Percentiles rank a stretch among this genome's conserved stretches.
Conservation (phyloP, 805 yeast genomes). For the Metschnikowia shivogae region DNA sequence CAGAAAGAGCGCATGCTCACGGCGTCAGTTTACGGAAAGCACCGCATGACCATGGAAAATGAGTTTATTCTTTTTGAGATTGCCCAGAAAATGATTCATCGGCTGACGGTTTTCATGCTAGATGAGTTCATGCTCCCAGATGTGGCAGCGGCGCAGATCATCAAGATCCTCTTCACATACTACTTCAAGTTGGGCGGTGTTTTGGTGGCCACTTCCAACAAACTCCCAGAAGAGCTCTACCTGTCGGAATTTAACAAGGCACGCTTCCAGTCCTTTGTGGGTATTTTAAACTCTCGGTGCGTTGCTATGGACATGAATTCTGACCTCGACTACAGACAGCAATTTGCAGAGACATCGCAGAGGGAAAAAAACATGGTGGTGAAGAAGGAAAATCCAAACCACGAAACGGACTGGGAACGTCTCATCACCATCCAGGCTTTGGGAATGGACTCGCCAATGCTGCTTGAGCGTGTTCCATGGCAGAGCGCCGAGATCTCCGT, state of each 20-base stretch:
- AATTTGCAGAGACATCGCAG: slow-evolving; percentile 20
- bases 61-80: slow-evolving; percentile 64
- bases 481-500: slow-evolving; percentile 38
- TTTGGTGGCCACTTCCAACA: slow-evolving; percentile 67
- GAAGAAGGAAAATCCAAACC: slow-evolving; percentile 20
- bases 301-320: slow-evolving; percentile 60
- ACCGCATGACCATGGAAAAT: slow-evolving; percentile 40
- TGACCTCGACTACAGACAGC: slow-evolving; percentile 49
- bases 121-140: slow-evolving; percentile 80
- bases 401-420: slow-evolving; percentile 32
- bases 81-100: slow-evolving; percentile 58
- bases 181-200: slow-evolving; percentile 75
- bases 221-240: slow-evolving; percentile 68
- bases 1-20: slow-evolving; percentile 41
- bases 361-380: slow-evolving; percentile 31
- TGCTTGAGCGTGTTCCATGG: slow-evolving; percentile 15
- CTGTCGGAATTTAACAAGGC: slow-evolving; percentile 59
- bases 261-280: slow-evolving; percentile 54
- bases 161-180: slow-evolving; percentile 60
- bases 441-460: slow-evolving; percentile 4
- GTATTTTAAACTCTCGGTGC: slow-evolving; percentile 56
- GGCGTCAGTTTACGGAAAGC: slow-evolving; percentile 21
- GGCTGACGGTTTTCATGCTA: slow-evolving; percentile 55
- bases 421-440: slow-evolving; percentile 25
- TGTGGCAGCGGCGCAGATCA: slow-evolving; percentile 66